phyloP scores from a whole-genome alignment of 2,329 filamentous ascomycete genomes.

The Colletotrichum nymphaeae region DNA sequence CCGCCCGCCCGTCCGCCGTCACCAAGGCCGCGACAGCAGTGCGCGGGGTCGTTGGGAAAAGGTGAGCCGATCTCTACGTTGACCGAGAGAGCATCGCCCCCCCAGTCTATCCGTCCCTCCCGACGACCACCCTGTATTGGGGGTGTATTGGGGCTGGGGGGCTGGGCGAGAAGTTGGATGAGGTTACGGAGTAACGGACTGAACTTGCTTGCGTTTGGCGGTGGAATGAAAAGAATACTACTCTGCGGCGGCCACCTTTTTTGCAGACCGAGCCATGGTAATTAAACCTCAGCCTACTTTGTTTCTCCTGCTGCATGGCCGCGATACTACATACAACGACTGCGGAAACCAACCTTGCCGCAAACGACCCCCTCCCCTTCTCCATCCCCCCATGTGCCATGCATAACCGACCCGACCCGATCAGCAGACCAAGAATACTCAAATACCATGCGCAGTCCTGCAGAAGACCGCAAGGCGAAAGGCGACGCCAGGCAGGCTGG shows the following conservation, averaged over 20 bases:
- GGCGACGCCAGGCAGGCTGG: too few species aligned
- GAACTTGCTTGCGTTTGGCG: background rate
- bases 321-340: too few species aligned
- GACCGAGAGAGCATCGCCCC: background rate
- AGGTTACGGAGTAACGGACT: background rate
- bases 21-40: background rate
- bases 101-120: background rate
- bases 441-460: background rate
- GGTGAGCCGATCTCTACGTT: conserved; percentile 1
- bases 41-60: background rate
- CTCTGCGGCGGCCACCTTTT: background rate
- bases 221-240: background rate
- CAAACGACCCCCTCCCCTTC: background rate
- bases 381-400: background rate
- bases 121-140: too few species aligned
- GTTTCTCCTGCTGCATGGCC: too few species aligned
- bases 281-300: background rate
- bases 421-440: background rate
- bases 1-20: too few species aligned
- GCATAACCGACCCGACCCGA: conserved; percentile 24
- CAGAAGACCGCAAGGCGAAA: background rate
- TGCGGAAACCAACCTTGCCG: too few species aligned
- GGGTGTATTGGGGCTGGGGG: background rate
- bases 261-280: background rate
- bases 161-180: background rate